phyloP scores from a whole-genome alignment of 2,329 filamentous ascomycete species.

The Fusarium vanettenii region DNA sequence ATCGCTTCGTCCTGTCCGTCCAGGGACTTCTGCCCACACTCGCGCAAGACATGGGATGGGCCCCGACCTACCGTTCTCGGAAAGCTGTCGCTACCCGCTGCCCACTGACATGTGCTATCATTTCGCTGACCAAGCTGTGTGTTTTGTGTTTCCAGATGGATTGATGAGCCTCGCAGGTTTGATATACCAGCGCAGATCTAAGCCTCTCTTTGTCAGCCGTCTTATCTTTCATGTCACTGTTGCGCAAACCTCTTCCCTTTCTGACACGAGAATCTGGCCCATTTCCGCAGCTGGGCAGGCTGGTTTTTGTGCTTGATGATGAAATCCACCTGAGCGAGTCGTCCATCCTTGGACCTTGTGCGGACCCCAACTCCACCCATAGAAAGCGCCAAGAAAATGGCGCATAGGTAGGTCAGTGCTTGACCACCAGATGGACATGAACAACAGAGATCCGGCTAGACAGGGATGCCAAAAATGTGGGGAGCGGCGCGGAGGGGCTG shows the following conservation, averaged over 20 bases:
- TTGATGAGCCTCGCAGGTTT: not conserved
- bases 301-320: slow-evolving; percentile 14
- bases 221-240: not conserved
- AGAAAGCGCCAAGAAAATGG: slow-evolving; percentile 41
- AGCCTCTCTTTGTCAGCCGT: not conserved
- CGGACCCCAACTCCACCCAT: slow-evolving; percentile 24
- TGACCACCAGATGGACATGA: slow-evolving; percentile 9
- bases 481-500: slow-evolving; percentile 5
- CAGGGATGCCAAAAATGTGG: slow-evolving; percentile 37
- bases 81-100: slow-evolving; percentile 10
- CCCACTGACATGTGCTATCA: slow-evolving; percentile 27
- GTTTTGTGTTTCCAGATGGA: not conserved
- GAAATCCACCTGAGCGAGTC: slow-evolving; percentile 6
- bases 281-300: not conserved
- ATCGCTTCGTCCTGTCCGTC: slow-evolving; percentile 4
- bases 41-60: slow-evolving; percentile 4
- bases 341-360: slow-evolving; percentile 22
- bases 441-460: slow-evolving; percentile 36
- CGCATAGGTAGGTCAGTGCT: slow-evolving; percentile 23
- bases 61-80: slow-evolving; percentile 10
- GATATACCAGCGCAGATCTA: not conserved
- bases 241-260: not conserved
- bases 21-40: slow-evolving; percentile 5
- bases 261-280: not conserved
- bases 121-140: slow-evolving; percentile 23